These are phyloP conservation scores for Tephrocybe sp. DNA, from an alignment of 768 basidiomycete species.

Conservation along the genomic window DNA sequence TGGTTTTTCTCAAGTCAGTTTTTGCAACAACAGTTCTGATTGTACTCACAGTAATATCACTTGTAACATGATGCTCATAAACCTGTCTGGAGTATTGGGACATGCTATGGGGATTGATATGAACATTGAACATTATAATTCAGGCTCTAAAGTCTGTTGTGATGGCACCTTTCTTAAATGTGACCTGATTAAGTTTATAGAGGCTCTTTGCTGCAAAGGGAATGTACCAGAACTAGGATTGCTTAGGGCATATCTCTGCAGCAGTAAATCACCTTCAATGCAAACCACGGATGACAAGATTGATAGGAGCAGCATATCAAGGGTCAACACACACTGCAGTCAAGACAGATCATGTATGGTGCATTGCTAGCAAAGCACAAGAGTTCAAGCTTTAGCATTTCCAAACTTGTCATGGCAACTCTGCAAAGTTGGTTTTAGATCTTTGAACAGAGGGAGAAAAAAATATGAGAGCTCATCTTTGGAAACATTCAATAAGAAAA, in stretches of 20 bases:
- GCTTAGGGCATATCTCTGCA: conserved; percentile 30
- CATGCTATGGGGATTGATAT: conserved; percentile 34
- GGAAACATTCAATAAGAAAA: conserved; percentile 33
- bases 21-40: not conserved
- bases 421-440: conserved; percentile 17
- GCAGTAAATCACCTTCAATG: conserved; percentile 23
- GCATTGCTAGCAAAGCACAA: conserved; percentile 18
- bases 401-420: not conserved
- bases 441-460: conserved; percentile 13
- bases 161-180: not conserved
- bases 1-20: not conserved
- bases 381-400: conserved; percentile 17
- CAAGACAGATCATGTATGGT: conserved; percentile 21
- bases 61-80: conserved; percentile 34
- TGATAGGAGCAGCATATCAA: conserved; percentile 23
- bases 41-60: conserved; percentile 30
- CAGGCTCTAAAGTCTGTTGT: conserved; percentile 28
- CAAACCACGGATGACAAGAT: conserved; percentile 23
- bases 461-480: conserved; percentile 26
- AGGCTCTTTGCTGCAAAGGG: conserved; percentile 30
- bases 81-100: conserved; percentile 28
- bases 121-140: conserved; percentile 39
- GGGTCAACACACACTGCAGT: conserved; percentile 22
- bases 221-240: conserved; percentile 29
- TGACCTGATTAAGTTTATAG: conserved; percentile 8